Base-by-base conservation (phyloP, 2,329 filamentous ascomycete genomes). In the Ceratocystis variospora region DNA sequence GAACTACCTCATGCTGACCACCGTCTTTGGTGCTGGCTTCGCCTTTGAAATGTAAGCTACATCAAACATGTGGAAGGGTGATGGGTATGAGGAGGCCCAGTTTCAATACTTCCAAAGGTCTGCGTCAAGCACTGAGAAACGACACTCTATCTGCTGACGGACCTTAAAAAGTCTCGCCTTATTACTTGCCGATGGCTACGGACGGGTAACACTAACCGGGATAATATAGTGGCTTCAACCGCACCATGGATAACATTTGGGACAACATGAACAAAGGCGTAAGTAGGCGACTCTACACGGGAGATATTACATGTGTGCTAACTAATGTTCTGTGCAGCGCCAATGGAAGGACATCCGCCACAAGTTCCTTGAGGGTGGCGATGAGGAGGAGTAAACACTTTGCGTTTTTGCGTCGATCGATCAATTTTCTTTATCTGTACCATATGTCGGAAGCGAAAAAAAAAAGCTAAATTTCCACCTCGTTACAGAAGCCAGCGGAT, bases 261-360 rank as follows among this genome's bases (percentile, higher is more conserved):
- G 90, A 99, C 77, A 82, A 78, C 76, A 78, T 92, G 76, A 99
- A 99, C 86, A 84, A 83, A 74, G 94, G 94, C 73, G 93, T 96
- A 90, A 74, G 89, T 87, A 33, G 15, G 15, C 33, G 45, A 66
- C 44, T 31, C 28, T 19, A 22, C 6, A 22, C 45, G 17, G 17
- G 17, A 41, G 22, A 17, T 12, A 8, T 8, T 37, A 15, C 25
- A 8, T 61, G 33, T 31, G 50, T 37, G 17, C 33, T 64, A 64
- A 64, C 59, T 57, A 64, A 64, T 33, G 15, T 22, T 5, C n/a
- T 5, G 22, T 17, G 62, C 70, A 97, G 93, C 90, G 93, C 74
- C 93, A 96, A 95, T 97, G 94, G 94, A 96, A 96, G 84, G 94
- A 99, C 77, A 96, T 99, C 81, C 93, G 95, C 80, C 80, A 87